Evolutionary conservation across 2,329 filamentous ascomycete genomes (phyloP), one percentile per base, ranked within the genome.

Genomic region (Sporothrix dimorphospora): DNA sequence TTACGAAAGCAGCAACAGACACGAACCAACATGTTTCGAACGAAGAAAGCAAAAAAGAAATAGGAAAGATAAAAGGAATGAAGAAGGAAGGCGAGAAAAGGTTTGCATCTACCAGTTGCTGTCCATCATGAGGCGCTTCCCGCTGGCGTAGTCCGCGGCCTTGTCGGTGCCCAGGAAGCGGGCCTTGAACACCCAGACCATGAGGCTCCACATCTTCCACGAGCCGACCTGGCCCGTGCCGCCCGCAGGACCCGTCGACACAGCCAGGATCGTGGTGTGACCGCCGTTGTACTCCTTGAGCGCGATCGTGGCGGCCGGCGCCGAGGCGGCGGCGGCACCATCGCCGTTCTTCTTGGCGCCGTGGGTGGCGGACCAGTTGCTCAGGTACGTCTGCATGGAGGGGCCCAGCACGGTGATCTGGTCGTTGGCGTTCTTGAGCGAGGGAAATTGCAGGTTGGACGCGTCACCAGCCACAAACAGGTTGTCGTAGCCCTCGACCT

Each of bases 401-500:
- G 73, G 73, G 45, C 72, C 75, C 4, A 77, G 71, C 21, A 78
- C 73, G 34, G 74, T 47, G 16, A 76, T 45, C 75, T 80, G 78
- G 51, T 49, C 61, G 12, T 78, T 77, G 51, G 72, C 74, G 51
- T 76, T 70, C 69, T 76, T 72, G 21, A 70, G 72, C 69, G 74
- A 73, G 40, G 76, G 71, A 21, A 70, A n/a, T 74, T 79, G 65
- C 27, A 80, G 74, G 72, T 77, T 78, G 14, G 76, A 73, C 6
- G 74, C 78, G 74, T 80, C 79, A 66, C 79, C 79, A 16, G 77
- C 70, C 19, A 76, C 79, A 63, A 77, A 80, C 61, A 80, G 73
- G 74, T 79, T 75, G 69, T 77, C 73, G 61, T 76, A 70, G 24
- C 77, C 78, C 24, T 76, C 75, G 71, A 74, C 79, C 66, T 76